Base-by-base conservation (phyloP, 2,329 filamentous ascomycete genomes). In the Sporothrix luriei region DNA sequence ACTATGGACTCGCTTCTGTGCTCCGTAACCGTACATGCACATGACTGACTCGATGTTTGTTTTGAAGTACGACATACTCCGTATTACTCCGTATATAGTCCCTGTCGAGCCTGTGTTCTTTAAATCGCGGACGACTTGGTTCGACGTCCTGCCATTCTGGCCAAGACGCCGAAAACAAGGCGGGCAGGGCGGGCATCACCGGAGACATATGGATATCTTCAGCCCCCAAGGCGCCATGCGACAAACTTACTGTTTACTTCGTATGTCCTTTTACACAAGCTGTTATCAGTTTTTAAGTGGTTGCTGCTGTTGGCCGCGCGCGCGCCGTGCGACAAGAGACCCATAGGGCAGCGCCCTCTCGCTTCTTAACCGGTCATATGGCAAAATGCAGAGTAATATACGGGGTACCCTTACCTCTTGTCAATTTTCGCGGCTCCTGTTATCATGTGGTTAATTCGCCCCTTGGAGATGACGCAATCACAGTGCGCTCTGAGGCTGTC, bases 331-430 rank as follows among this genome's bases (percentile, higher is more conserved):
- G 24, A 64, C 61, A 10, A 64, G 43, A 24, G 24, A 4, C 43
- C 7, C 21, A 40, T 43, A 4, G 59, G 43, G 21, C 59, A 40
- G 26, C 29, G n/a, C 29, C 16, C 5, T 46, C 21, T 46, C 59
- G 59, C 59, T 49, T 64, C 43, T 64, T 64, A 49, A 43, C 61
- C 61, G 43, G 61, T 64, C 43, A 43, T 64, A 33, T 66, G 62
- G 62, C 48, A 52, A 66, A 66, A 66, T 40, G 21, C 54, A 33
- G 29, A 40, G 29, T 16, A 29, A 21, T 46, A n/a, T 16, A n/a
- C n/a, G n/a, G n/a, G n/a, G n/a, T n/a, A 6, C 24, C 24, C 24
- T 54, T 43, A 10, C 11, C 21, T 54, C 7, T 26, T 54, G 9
- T 14, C 6, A 16, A 9, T 40, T 38, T 21, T 55, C 54, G 38